phyloP scores from a whole-genome alignment of 306 rosid species.

The Lithocarpus polystachyus region DNA sequence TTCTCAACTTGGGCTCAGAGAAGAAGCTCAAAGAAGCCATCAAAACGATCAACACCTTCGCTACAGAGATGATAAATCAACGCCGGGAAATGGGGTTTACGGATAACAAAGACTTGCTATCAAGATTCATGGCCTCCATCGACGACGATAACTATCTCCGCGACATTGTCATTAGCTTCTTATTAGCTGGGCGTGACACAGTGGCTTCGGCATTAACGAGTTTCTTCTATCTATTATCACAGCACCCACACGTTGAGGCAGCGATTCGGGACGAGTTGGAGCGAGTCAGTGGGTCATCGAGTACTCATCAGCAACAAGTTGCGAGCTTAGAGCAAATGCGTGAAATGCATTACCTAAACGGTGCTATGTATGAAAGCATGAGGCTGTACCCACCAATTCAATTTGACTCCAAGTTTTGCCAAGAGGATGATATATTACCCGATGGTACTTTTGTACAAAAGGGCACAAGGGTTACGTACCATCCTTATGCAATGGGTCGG shows the following conservation, averaged over 20 bases:
- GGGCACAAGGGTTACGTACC: conserved; percentile 80
- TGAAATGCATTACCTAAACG: conserved; percentile 70
- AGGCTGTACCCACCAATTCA: conserved; percentile 85
- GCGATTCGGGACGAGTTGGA: conserved; percentile 51
- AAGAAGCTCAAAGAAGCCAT: conserved; percentile 51
- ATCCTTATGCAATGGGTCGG: conserved; percentile 97
- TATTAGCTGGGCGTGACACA: conserved; percentile 87
- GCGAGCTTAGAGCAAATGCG: conserved; percentile 39
- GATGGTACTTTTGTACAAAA: conserved; percentile 68
- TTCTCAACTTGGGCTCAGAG: conserved; percentile 60
- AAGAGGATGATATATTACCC: conserved; percentile 72
- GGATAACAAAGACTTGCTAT: conserved; percentile 50
- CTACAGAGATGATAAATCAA: conserved; percentile 35
- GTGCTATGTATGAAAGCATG: conserved; percentile 68
- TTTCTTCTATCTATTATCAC: conserved; percentile 50
- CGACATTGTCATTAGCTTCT: conserved; percentile 79
- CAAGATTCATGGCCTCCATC: conserved; percentile 64
- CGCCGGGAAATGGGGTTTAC: conserved; percentile 33
- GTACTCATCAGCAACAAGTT: not conserved
- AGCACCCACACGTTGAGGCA: conserved; percentile 37
- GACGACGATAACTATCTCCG: conserved; percentile 57
- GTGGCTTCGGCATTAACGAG: conserved; percentile 67
- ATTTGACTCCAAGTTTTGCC: conserved; percentile 72
- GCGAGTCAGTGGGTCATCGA: conserved; percentile 33
- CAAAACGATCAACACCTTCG: conserved; percentile 35